Base-by-base conservation (phyloP, 2,329 filamentous ascomycete species). In the Phaeosphaeria sp. region DNA sequence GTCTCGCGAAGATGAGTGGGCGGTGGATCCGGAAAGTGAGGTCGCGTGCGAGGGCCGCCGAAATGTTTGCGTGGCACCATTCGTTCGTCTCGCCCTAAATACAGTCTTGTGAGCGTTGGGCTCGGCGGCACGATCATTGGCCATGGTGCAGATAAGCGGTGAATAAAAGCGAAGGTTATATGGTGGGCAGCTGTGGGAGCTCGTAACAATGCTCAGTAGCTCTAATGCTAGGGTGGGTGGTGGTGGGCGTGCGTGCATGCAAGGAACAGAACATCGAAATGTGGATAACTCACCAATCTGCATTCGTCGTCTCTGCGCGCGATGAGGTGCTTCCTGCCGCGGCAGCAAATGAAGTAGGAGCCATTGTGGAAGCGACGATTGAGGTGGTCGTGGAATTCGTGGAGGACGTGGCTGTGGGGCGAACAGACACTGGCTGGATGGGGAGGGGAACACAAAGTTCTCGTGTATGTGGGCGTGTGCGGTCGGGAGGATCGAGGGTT, bases 1-100 rank as follows among this genome's bases (percentile, higher is more conserved):
- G 56, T 78, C 67, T 55, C 74, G 69, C 47, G 72, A 61, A 53
- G 69, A 55, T 55, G 74, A 63, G 49, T 67, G 64, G 75, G 77
- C 64, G 45, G 74, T 74, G 55, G 76, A 76, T 47, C 69, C 73
- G 49, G 83, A 81, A 61, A 80, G 75, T 64, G 82, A 84, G 55
- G 84, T 83, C 66, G 85, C 85, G 73, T 85, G 81, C 69, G 87
- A 89, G 44, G 86, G 81, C 69, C 87, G 83, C 62, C 87, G 86
- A 79, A 89, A 89, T 66, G 87, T 89, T 76, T 88, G 86, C 61
- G 87, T 88, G 65, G 86, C 84, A 78, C 87, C 87, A 72, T 89
- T 89, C 66, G 84, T 81, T 72, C 87, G 85, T 74, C 87, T 84
- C 74, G 86, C 81, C 86, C 87, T 89, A 46, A 27, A 9, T 22